Conservation (phyloP, 1,284 basidiomycete species). For the Fomitopsis schrenkii region DNA sequence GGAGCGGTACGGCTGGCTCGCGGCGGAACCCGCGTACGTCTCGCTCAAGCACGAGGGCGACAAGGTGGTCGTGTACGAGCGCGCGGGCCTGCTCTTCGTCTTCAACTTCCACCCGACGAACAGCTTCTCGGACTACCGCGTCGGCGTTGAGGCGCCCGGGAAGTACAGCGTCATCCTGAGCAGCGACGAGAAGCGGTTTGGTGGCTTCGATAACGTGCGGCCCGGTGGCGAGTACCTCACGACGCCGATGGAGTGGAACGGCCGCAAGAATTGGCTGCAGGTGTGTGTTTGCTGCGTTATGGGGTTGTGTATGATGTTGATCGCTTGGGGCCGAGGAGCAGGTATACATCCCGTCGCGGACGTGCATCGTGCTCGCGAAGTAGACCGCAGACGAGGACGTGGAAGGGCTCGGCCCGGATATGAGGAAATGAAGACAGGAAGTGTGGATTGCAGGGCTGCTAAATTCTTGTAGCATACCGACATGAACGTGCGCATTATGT, state of each 20-base stretch:
- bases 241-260: conserved; percentile 89
- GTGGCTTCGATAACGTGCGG: conserved; percentile 84
- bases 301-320: neutral
- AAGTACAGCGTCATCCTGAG: conserved; percentile 81
- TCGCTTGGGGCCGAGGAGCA: conserved; percentile 23
- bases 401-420: neutral
- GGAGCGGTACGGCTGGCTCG: conserved; percentile 80
- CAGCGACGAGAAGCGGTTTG: conserved; percentile 85
- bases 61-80: conserved; percentile 92
- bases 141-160: conserved; percentile 86
- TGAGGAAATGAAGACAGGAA: neutral
- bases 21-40: conserved; percentile 83
- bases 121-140: conserved; percentile 90
- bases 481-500: neutral
- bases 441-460: neutral
- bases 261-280: conserved; percentile 85
- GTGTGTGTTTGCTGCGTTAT: conserved; percentile 36
- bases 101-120: conserved; percentile 94
- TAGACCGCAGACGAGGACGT: neutral
- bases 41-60: conserved; percentile 92
- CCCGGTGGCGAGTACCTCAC: conserved; percentile 72
- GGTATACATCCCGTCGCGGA: conserved; percentile 79
- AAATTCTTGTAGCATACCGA: neutral
- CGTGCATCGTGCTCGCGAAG: conserved; percentile 69
- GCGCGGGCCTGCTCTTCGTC: conserved; percentile 88